phyloP scores from a whole-genome alignment of 2,329 filamentous ascomycete species.

The Dactylellina leptospora region DNA sequence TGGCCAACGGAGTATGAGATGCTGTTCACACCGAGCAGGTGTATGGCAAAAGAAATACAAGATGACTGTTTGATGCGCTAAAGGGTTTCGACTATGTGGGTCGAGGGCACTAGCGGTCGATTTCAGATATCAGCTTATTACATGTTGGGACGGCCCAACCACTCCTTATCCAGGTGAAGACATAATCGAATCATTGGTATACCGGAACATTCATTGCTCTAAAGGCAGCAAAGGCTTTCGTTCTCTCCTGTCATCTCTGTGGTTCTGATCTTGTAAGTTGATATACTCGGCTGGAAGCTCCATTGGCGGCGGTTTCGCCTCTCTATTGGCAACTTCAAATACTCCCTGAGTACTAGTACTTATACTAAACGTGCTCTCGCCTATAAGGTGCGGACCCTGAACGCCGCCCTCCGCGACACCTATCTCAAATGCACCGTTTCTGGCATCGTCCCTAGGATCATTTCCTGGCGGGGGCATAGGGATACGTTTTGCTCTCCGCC shows the following conservation, averaged over 20 bases:
- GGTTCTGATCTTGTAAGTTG: background rate
- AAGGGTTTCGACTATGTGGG: no score
- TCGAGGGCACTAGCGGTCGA: no score
- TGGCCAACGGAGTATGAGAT: no score
- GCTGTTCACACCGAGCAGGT: no score
- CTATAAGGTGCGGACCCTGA: background rate
- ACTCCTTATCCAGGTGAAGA: no score
- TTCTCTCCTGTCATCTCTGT: constrained; percentile 11
- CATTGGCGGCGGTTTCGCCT: constrained; percentile 16
- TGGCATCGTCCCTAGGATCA: constrained; percentile 20
- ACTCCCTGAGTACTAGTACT: background rate
- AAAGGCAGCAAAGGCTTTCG: background rate
- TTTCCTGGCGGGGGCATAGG: constrained; percentile 11
- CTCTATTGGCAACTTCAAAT: constrained; percentile 3
- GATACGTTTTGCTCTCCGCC: background rate
- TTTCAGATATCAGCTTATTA: no score
- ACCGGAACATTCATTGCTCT: no score
- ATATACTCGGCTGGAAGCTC: constrained; percentile 28
- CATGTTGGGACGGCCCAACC: no score
- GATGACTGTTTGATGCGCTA: no score
- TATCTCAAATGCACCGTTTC: constrained; percentile 32
- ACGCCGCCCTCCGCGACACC: background rate
- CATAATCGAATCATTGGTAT: no score
- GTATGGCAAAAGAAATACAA: no score
- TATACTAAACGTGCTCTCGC: background rate